Percentiles rank a stretch among this genome's conserved stretches.
These are phyloP conservation scores for Rhizoctonia solani DNA, from an alignment of 1,284 basidiomycete genomes.

Conservation along the genomic window DNA sequence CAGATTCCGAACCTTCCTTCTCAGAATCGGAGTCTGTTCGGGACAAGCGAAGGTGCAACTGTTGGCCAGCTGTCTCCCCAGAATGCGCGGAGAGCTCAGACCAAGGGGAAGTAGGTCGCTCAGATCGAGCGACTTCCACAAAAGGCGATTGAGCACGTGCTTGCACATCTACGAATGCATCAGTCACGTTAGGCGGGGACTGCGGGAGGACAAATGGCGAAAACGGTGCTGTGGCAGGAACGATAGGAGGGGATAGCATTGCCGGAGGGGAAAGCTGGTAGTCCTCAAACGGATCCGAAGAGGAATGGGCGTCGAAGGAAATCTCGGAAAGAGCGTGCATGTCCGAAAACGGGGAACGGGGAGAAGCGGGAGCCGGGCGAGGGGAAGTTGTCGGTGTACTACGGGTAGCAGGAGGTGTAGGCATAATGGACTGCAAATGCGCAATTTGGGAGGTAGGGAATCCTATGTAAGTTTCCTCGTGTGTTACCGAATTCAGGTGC, in stretches of 20 bases:
- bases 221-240: slow-evolving; percentile 1
- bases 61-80: slow-evolving; percentile 12
- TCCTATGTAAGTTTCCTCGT: not conserved
- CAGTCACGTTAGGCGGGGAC: slow-evolving; percentile 10
- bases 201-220: slow-evolving; percentile 23
- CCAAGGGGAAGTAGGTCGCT: slow-evolving; percentile 29
- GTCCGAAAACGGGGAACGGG: slow-evolving; percentile 33
- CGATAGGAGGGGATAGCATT: not conserved
- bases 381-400: not conserved
- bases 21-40: slow-evolving; percentile 31
- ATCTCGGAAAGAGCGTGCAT: slow-evolving; percentile 26
- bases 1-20: slow-evolving; percentile 20
- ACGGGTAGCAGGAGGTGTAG: not conserved
- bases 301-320: slow-evolving; percentile 22
- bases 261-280: slow-evolving; percentile 23
- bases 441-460: too few relatives aligned
- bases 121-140: slow-evolving; percentile 13
- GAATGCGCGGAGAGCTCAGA: slow-evolving; percentile 24
- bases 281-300: slow-evolving; percentile 27
- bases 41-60: slow-evolving; percentile 18
- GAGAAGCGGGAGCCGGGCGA: not conserved
- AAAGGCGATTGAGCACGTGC: slow-evolving; percentile 8
- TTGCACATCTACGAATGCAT: not conserved
- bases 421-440: not conserved
- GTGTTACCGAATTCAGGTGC: not conserved